Base-by-base conservation (phyloP, 495 filamentous ascomycete species). In the Penicillium coprophilum region DNA sequence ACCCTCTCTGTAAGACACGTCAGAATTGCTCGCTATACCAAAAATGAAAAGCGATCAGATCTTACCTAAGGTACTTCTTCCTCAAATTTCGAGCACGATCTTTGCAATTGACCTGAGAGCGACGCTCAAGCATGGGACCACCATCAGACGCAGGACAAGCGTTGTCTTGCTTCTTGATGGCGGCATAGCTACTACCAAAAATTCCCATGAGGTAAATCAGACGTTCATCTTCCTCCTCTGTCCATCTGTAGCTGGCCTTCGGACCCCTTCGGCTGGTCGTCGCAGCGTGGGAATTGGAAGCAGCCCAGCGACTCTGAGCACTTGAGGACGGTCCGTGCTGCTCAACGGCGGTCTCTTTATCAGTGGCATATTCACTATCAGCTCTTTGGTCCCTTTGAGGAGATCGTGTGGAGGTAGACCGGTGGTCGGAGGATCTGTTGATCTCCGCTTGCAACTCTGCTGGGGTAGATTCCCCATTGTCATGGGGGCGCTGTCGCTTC, bases 31-130 rank as follows among this genome's bases (percentile, higher is more conserved):
- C 3, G 19, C 6, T n/a, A 4, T 5, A 34, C 1, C 23, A 43
- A 23, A 13, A 11, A 32, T 28, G 34, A 28, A 32, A 24, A 7
- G 56, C 28, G 59, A 61, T 34, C 50, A 31, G 23, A 20, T 15
- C 53, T 23, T 49, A 51, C 55, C 55, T 45, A 1, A 24, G 1
- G 17, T 23, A 52, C 6, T 44, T 57, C 17, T 6, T 44, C 28
- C 36, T 51, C 38, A 57, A 17, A 12, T 55, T 54, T 3, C 52
- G 52, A 34, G 43, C 52, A n/a, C 52, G 41, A n/a, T 54, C 52
- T 34, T 54, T 54, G 5, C 30, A 28, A 11, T 46, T 45, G 15
- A 54, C 28, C 13, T 54, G 52, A 7, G 30, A 34, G 3, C 52
- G 52, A 34, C n/a, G 11, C 9, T 46, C 40, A 19, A 54, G 52